Evolutionary conservation across 208 protist species (phyloP).

Genomic region (Crithidia acanthocephali): DNA sequence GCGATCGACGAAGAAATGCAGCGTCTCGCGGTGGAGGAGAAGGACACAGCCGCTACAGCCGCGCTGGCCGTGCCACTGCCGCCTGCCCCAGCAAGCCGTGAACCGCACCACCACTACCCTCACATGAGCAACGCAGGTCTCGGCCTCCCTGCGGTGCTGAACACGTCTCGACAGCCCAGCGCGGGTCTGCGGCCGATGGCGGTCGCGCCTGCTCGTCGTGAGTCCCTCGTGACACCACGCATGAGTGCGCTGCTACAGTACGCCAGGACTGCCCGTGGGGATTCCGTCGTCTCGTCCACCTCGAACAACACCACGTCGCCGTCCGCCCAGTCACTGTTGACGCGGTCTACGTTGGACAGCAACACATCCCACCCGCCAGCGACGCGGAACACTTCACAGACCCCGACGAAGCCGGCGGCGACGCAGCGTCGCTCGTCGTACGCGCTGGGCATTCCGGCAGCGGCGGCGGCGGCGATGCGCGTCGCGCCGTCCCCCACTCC

Average conservation of each 20-base stretch:
- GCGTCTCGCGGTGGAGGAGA: background rate
- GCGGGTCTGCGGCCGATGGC: constrained; percentile 3
- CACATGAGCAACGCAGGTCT: too few relatives aligned
- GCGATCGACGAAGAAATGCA: background rate
- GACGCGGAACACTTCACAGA: too few relatives aligned
- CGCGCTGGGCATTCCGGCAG: background rate
- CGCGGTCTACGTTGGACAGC: background rate
- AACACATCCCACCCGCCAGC: too few relatives aligned
- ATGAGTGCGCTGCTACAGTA: constrained; percentile 10
- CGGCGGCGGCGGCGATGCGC: background rate
- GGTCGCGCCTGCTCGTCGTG: constrained; percentile 7
- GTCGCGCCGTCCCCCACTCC: background rate
- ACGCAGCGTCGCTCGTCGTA: background rate
- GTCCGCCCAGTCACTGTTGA: background rate
- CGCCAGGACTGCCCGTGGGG: background rate
- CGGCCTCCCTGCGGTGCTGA: too few relatives aligned
- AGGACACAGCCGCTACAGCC: too few relatives aligned
- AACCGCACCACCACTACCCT: too few relatives aligned
- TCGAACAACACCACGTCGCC: background rate
- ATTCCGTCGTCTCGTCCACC: background rate
- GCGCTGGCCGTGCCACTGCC: too few relatives aligned
- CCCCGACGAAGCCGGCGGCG: background rate
- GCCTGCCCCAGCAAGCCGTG: too few relatives aligned
- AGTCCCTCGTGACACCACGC: background rate
- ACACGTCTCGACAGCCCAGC: too few relatives aligned